These are phyloP conservation scores for Diplotaxis tenuifolia DNA, from an alignment of 345 rosid genomes.

Conservation along the genomic window DNA sequence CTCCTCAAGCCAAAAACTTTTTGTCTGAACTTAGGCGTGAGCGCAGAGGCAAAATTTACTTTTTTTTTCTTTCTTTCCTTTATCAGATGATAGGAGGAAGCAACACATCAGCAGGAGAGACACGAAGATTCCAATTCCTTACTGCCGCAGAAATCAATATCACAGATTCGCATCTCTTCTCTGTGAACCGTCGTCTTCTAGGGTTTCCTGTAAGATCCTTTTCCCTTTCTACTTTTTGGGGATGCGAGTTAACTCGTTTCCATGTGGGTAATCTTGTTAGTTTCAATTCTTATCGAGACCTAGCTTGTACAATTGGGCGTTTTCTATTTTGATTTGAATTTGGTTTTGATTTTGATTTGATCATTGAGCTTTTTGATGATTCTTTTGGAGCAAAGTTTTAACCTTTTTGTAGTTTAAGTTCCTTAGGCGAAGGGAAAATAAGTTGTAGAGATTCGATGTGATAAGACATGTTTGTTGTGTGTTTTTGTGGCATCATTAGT, in stretches of 20 bases:
- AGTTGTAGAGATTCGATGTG: neutral
- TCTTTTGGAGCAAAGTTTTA: neutral
- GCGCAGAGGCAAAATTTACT: neutral
- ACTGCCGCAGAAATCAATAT: neutral
- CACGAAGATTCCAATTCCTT: neutral
- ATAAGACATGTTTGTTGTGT: neutral
- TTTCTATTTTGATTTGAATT: no score
- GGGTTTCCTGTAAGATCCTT: neutral
- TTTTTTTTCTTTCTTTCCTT: no score
- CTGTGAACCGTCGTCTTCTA: neutral
- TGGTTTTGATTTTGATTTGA: no score
- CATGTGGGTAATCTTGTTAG: neutral
- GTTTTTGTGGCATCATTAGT: neutral
- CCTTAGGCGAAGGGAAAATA: neutral
- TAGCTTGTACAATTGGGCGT: neutral
- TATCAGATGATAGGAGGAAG: neutral
- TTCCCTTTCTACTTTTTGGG: neutral
- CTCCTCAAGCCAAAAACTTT: neutral
- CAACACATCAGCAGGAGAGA: neutral
- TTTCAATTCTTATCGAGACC: neutral
- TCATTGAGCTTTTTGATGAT: conserved; percentile 9
- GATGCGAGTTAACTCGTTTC: neutral
- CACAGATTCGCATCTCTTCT: neutral
- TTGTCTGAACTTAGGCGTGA: neutral
- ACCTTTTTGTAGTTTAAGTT: neutral